A percentile compares a stretch with the other conserved stretches of the same genome.
Conservation (phyloP, 1,139 yeast genomes). For the Geotrichum carabidarum region DNA sequence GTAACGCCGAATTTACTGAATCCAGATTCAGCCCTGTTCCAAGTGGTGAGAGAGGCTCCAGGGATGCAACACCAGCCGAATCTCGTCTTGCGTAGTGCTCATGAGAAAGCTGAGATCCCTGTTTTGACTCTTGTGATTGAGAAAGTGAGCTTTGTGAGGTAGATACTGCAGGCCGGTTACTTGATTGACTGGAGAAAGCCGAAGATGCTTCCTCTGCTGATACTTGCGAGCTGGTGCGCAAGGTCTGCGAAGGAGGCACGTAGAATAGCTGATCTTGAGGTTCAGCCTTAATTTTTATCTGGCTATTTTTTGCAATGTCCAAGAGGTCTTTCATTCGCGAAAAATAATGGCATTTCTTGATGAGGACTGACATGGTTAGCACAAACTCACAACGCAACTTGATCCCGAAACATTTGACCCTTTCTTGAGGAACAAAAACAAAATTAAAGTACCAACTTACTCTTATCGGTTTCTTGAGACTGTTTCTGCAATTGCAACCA, state of each 20-base stretch:
- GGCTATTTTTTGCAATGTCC: not conserved
- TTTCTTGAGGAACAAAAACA: not conserved
- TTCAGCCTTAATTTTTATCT: not conserved
- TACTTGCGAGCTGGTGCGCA: not conserved
- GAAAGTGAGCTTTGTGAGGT: too few relatives aligned
- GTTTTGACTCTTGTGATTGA: too few relatives aligned
- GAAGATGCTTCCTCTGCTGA: too few relatives aligned
- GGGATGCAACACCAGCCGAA: too few relatives aligned
- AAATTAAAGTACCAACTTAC: not conserved
- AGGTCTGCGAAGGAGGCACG: constrained; percentile 3
- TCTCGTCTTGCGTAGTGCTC: too few relatives aligned
- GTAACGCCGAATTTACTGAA: too few relatives aligned
- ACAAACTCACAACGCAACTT: not conserved
- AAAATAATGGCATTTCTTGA: not conserved
- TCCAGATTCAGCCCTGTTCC: too few relatives aligned
- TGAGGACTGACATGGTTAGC: not conserved
- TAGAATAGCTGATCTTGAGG: not conserved
- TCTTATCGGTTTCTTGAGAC: constrained; percentile 3
- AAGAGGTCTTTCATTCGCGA: not conserved
- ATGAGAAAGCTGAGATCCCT: too few relatives aligned
- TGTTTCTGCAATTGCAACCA: constrained; percentile 4
- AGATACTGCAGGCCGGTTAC: too few relatives aligned
- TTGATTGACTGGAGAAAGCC: not conserved
- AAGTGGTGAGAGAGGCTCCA: too few relatives aligned
- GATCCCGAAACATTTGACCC: not conserved